These are phyloP conservation scores for Immersiporthe knoxdaviesiana DNA, from an alignment of 2,329 filamentous ascomycete genomes.

Conservation along the genomic window DNA sequence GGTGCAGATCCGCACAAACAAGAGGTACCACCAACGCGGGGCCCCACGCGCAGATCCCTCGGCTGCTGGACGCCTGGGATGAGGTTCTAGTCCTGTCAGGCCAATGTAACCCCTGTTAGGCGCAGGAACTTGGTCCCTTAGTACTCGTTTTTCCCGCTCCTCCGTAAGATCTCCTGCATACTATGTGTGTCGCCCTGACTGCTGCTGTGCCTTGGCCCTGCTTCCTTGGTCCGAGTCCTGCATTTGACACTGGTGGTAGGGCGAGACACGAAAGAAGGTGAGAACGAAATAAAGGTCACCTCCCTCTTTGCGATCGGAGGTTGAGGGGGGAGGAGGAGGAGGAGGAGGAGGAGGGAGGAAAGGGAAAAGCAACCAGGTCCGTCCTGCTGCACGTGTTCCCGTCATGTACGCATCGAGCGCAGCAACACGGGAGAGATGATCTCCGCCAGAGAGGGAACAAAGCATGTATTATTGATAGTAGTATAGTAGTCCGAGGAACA, in stretches of 20 bases:
- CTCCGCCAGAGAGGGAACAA: neutral
- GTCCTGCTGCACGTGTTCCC: too few species aligned
- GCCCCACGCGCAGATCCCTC: constrained; percentile 15
- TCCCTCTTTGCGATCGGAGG: too few species aligned
- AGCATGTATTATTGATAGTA: neutral
- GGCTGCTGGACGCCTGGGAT: neutral
- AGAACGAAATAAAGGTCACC: too few species aligned
- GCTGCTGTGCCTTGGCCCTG: neutral
- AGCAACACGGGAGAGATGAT: neutral
- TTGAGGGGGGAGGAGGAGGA: too few species aligned
- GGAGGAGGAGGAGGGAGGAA: too few species aligned
- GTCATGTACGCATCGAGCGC: neutral
- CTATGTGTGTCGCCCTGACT: neutral
- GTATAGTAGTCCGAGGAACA: neutral
- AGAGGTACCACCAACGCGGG: constrained; percentile 13
- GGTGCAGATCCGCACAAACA: constrained; percentile 9
- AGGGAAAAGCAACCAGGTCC: too few species aligned
- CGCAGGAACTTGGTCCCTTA: neutral
- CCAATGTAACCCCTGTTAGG: neutral
- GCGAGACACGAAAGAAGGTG: too few species aligned
- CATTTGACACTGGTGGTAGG: too few species aligned
- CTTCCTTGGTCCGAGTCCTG: too few species aligned
- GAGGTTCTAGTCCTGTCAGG: neutral
- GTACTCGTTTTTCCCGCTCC: neutral
- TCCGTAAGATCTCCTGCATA: neutral